phyloP scores from a whole-genome alignment of 1,284 basidiomycete species.

The Heimioporus retisporus region DNA sequence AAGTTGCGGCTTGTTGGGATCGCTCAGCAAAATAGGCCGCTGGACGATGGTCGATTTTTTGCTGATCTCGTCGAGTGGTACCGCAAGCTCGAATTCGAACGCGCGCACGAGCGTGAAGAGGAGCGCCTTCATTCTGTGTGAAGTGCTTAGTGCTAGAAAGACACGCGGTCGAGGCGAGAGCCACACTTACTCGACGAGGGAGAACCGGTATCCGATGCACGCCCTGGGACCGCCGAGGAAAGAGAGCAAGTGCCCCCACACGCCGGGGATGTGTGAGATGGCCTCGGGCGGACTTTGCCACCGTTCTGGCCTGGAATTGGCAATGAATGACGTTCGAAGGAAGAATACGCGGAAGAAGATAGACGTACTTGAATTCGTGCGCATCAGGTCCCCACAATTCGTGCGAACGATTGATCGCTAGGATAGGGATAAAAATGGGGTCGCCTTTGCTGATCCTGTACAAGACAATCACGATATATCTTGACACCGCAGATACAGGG shows the following conservation, averaged over 20 bases:
- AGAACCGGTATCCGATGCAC: slow-evolving; percentile 81
- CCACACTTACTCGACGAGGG: slow-evolving; percentile 68
- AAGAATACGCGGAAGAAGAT: too few species aligned
- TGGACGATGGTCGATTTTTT: slow-evolving; percentile 50
- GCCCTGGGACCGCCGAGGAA: slow-evolving; percentile 71
- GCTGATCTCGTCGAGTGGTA: slow-evolving; percentile 53
- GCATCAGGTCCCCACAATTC: slow-evolving; percentile 61
- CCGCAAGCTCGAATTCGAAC: slow-evolving; percentile 64
- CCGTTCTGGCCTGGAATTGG: slow-evolving; percentile 57
- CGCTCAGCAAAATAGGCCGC: slow-evolving; percentile 47
- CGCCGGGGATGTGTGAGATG: slow-evolving; percentile 60
- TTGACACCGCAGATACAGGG: neutral
- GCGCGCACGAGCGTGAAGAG: slow-evolving; percentile 65
- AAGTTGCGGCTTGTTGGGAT: slow-evolving; percentile 26
- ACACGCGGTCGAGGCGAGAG: neutral
- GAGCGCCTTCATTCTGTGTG: slow-evolving; percentile 63
- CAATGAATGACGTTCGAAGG: too few species aligned
- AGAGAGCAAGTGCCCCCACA: slow-evolving; percentile 67
- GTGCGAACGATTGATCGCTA: slow-evolving; percentile 50
- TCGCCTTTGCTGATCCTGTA: slow-evolving; percentile 51
- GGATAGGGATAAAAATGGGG: slow-evolving; percentile 50
- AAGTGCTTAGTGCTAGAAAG: neutral
- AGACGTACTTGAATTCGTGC: slow-evolving; percentile 37
- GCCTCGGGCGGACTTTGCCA: slow-evolving; percentile 64
- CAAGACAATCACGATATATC: neutral